Conservation (phyloP, 164 flowering plant genomes). For the Magnolia officinalis region DNA sequence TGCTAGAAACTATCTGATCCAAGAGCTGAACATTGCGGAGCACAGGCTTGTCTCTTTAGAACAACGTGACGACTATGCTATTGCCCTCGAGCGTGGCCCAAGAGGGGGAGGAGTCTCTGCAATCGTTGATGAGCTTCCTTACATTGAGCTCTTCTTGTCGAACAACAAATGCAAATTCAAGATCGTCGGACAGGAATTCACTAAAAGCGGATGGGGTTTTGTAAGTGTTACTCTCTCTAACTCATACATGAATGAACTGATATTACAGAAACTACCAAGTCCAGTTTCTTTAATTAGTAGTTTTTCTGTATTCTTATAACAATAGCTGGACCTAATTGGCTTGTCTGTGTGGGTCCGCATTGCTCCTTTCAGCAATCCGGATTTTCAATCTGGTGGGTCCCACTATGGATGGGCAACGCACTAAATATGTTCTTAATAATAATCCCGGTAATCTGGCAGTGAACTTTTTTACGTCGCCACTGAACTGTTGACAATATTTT, state of each 20-base stretch:
- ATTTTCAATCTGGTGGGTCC: neutral
- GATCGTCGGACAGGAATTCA: conserved; percentile 83
- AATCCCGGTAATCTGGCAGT: too few relatives aligned
- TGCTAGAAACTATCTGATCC: conserved; percentile 58
- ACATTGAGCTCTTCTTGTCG: conserved; percentile 64
- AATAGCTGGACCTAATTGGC: neutral
- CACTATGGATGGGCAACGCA: neutral
- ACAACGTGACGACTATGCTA: conserved; percentile 39
- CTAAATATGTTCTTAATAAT: neutral
- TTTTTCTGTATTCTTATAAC: neutral
- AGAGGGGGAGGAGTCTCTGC: conserved; percentile 79
- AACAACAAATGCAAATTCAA: conserved; percentile 47
- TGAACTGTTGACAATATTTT: too few relatives aligned
- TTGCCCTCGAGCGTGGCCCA: conserved; percentile 61
- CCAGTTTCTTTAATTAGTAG: neutral
- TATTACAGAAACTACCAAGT: neutral
- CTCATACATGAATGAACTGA: neutral
- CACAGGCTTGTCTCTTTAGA: conserved; percentile 50
- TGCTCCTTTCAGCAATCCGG: neutral
- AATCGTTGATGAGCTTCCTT: conserved; percentile 91
- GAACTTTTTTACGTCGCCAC: too few relatives aligned
- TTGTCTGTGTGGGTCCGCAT: neutral
- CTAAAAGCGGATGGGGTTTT: conserved; percentile 96
- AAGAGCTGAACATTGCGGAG: conserved; percentile 62
- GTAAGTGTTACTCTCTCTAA: conserved; percentile 45